Evolutionary conservation across 2,329 filamentous ascomycete genomes (phyloP).

Genomic region (Ophiocordyceps australis): DNA sequence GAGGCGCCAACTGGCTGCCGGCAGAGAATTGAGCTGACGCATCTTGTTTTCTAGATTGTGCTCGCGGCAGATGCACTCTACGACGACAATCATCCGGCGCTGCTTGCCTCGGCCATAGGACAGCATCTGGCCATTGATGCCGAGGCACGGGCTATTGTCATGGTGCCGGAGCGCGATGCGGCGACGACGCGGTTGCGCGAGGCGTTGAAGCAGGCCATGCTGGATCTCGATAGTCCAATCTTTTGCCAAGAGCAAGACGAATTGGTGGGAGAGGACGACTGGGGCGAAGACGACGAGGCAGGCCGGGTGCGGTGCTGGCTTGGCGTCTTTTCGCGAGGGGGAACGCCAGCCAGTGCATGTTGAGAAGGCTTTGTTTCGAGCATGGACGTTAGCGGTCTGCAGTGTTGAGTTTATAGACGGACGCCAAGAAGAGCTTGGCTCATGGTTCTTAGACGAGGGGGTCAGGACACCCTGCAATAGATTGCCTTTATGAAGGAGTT

Average conservation of each 20-base stretch:
- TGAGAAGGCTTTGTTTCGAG: conserved; percentile 1
- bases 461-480: too few relatives aligned
- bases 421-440: too few relatives aligned
- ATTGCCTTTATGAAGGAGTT: too few relatives aligned
- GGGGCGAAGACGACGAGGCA: conserved; percentile 35
- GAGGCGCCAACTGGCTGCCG: too few relatives aligned
- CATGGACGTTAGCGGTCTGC: too few relatives aligned
- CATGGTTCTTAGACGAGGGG: too few relatives aligned
- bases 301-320: conserved; percentile 47
- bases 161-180: conserved; percentile 61
- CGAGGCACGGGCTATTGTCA: conserved; percentile 52
- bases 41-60: too few relatives aligned
- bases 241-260: conserved; percentile 39
- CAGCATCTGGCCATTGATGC: conserved; percentile 41
- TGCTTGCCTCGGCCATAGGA: conserved; percentile 54
- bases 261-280: conserved; percentile 55
- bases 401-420: too few relatives aligned
- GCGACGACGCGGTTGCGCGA: conserved; percentile 43
- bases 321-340: conserved; percentile 34
- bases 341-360: conserved; percentile 5
- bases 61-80: conserved; percentile 80
- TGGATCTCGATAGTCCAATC: conserved; percentile 23
- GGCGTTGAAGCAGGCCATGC: conserved; percentile 45
- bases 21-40: too few relatives aligned
- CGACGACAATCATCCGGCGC: conserved; percentile 59